Base-by-base conservation (phyloP, 2,329 filamentous ascomycete species). In the Uncinocarpus reesii region DNA sequence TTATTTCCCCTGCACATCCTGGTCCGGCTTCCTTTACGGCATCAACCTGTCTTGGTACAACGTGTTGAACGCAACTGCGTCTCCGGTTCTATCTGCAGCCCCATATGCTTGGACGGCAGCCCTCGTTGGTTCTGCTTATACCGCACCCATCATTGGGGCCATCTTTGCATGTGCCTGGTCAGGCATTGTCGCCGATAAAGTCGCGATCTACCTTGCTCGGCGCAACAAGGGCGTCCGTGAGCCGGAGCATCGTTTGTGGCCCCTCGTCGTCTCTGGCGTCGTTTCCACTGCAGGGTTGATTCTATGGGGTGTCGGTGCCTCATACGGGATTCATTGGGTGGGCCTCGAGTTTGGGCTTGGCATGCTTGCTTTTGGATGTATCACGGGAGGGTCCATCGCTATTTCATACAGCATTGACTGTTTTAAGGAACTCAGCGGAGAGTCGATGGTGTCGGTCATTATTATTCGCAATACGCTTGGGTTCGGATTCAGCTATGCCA, bases 211-310 rank as follows among this genome's bases (percentile, higher is more conserved):
- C 38, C 56, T 72, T 2, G 66, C 70, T 0, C 61, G 65, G 3
- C 62, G 67, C 20, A 71, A 70, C 55, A 57, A 63, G 16, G 69
- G 69, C 18, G 59, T 67, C 50, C 54, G 62, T 50, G 60, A 66
- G 43, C 66, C 68, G 1, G 68, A 71, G 55, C 42, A 57, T 51
- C 56, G 60, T 15, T 54, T 65, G 8, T 67, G 63, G 63, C 53
- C 60, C 11, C 55, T 59, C 18, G 31, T 49, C 13, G 44, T 60
- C 11, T 54, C 61, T 4, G 47, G 56, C 6, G n/a, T 63, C 7
- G 45, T 62, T 20, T 50, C 55, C 18, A 55, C 61, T 20, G 48
- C 46, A 1, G 57, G 58, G 3, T 45, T 57, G 3, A 48, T 63
- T 13, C 42, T 60, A 16, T 64, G 54, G 49, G 62, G 60, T 26